Base-by-base conservation (phyloP, 2,329 filamentous ascomycete species). In the Cryphonectria carpinicola region DNA sequence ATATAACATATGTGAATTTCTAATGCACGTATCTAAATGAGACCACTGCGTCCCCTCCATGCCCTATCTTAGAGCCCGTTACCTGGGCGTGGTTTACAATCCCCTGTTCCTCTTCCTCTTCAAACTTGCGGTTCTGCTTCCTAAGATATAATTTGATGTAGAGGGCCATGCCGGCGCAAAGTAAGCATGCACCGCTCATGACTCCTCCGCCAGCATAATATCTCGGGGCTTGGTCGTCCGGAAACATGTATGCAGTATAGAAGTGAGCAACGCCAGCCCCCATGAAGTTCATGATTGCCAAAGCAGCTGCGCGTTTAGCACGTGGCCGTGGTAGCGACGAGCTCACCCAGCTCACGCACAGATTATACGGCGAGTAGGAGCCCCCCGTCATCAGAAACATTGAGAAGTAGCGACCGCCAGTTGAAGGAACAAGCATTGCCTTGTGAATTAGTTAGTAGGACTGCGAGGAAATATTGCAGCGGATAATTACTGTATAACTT, bases 241-340 rank as follows among this genome's bases (percentile, higher is more conserved):
- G 43, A 7, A 49, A 49, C 43, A 49, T 49, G 43, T 49, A 49
- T 19, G 43, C 43, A 4, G 43, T 49, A 22, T 49, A 49, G 43
- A 49, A 49, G 43, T 49, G 43, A 8, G 43, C 43, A 17, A 49
- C 43, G 43, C 43, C 43, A 49, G 43, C 43, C 7, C 43, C 43
- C 43, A 49, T 49, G 19, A 49, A 49, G 6, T 49, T 49, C 19
- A 49, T 49, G 43, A 49, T 49, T 3, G 43, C 43, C 19, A 49
- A 17, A 49, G 19, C 43, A 49, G 43, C 43, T 22, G 76, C 75
- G 2, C 74, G 74, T 52, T 76, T 76, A 11, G 76, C 70, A 7
- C 74, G 72, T 0, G 76, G 76, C 3, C 75, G 75, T 0, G 76
- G 75, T 3, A 76, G 72, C 4, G 75, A 76, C 0, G 75, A 73